Base-by-base conservation (phyloP, 2,329 filamentous ascomycete species). In the Emmonsiellopsis sp. region DNA sequence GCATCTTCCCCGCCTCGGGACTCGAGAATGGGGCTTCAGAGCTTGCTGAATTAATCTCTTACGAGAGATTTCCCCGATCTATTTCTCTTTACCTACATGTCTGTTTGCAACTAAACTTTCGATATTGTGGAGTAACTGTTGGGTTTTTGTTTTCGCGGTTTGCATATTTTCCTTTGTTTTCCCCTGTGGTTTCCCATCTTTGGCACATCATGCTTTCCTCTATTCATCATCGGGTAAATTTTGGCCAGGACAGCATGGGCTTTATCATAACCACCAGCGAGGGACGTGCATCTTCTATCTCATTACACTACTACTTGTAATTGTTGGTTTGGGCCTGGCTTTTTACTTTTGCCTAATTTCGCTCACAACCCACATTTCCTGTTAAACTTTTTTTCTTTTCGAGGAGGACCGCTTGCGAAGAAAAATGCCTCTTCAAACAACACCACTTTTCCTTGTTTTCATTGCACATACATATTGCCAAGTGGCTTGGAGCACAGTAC, bases 1-100 rank as follows among this genome's bases (percentile, higher is more conserved):
- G 43, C 56, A 39, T 33, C 54, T 6, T 61, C 65, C 46, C 53
- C 64, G 32, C 45, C 58, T 47, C 67, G 69, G 32, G 70, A 72
- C 56, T 67, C 65, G 21, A 67, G 70, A 14, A 72, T 72, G 68
- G 68, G 69, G 32, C 60, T 72, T 37, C 58, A 66, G 53, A 68
- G 63, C 17, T 58, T 72, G 45, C 62, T 72, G 37, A 72, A 72
- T 54, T 71, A 59, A 66, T 54, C 43, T 9, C 33, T n/a, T 32
- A 27, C 34, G 10, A 14, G 32, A 33, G 13, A 8, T 14, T 17
- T 48, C 7, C 44, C 9, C 21, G 37, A 27, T 27, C 14, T 27
- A 6, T 46, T 46, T 6, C 10, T 8, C 7, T 37, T 17, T 27
- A 44, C 31, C 17, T 27, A 2, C 10, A 21, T 34, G 31, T n/a